These are phyloP conservation scores for Daldinia concentrica DNA, from an alignment of 495 filamentous ascomycete species.

Conservation along the genomic window DNA sequence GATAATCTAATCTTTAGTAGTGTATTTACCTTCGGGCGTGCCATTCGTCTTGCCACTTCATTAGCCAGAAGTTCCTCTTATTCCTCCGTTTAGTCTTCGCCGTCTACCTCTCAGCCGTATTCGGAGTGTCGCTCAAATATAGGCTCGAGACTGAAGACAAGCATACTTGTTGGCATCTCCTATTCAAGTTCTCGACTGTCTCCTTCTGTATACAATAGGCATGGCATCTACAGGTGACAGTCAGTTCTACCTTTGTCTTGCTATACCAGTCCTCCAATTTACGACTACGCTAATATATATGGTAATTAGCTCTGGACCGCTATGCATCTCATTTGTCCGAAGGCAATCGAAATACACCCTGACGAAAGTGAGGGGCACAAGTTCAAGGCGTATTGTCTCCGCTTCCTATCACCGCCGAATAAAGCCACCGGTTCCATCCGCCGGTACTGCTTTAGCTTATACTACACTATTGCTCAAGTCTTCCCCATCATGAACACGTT, in stretches of 20 bases:
- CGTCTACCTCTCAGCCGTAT: conserved; percentile 54
- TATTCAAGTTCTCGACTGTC: conserved; percentile 61
- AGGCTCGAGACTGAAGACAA: conserved; percentile 48
- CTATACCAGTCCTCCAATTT: neutral
- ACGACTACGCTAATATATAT: conserved; percentile 10
- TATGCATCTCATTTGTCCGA: conserved; percentile 58
- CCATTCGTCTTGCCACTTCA: conserved; percentile 58
- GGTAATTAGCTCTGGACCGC: conserved; percentile 56
- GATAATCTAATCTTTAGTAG: conserved; percentile 42
- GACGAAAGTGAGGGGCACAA: conserved; percentile 23
- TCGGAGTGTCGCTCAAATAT: conserved; percentile 53
- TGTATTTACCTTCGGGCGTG: conserved; percentile 62
- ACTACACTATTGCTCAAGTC: conserved; percentile 57
- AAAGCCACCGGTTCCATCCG: conserved; percentile 48
- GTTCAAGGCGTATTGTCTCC: conserved; percentile 37
- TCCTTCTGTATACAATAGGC: conserved; percentile 52
- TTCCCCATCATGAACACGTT: conserved; percentile 56
- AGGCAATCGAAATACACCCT: conserved; percentile 44
- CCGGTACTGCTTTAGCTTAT: conserved; percentile 58
- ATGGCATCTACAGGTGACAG: conserved; percentile 55
- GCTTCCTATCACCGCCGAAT: conserved; percentile 51
- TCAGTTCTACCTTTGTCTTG: conserved; percentile 12
- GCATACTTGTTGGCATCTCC: conserved; percentile 49
- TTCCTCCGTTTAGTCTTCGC: conserved; percentile 52
- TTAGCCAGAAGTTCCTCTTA: conserved; percentile 56